Evolutionary conservation across 257 asterid genomes (phyloP).

Genomic region (Solanum bukasovii): DNA sequence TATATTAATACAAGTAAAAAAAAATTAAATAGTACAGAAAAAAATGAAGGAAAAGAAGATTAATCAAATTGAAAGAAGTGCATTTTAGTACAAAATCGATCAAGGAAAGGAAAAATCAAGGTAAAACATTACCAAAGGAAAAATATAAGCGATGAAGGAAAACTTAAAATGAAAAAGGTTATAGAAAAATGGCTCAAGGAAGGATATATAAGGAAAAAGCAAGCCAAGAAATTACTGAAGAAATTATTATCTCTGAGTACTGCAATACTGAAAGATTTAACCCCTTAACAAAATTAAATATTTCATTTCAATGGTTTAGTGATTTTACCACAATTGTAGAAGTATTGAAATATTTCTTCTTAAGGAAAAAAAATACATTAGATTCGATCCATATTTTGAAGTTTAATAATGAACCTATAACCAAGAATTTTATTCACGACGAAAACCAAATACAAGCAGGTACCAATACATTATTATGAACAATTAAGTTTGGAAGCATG

Average conservation of each 20-base stretch:
- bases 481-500: too few species aligned
- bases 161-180: not conserved
- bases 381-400: not conserved
- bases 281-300: not conserved
- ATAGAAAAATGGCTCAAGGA: not conserved
- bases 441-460: not conserved
- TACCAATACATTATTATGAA: not conserved
- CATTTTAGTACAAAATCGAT: not conserved
- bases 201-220: not conserved
- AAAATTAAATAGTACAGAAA: not conserved
- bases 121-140: not conserved
- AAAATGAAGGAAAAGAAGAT: not conserved
- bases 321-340: not conserved
- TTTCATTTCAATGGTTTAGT: not conserved
- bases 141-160: not conserved
- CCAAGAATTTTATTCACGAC: not conserved
- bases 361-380: not conserved
- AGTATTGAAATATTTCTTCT: not conserved
- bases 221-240: not conserved
- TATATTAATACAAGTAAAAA: not conserved
- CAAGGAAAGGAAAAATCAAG: not conserved
- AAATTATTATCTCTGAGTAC: not conserved
- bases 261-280: not conserved
- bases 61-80: too few species aligned
- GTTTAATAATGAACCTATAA: not conserved